Conservation (phyloP, 164 flowering plant species). For the Paratinospora sagittata region DNA sequence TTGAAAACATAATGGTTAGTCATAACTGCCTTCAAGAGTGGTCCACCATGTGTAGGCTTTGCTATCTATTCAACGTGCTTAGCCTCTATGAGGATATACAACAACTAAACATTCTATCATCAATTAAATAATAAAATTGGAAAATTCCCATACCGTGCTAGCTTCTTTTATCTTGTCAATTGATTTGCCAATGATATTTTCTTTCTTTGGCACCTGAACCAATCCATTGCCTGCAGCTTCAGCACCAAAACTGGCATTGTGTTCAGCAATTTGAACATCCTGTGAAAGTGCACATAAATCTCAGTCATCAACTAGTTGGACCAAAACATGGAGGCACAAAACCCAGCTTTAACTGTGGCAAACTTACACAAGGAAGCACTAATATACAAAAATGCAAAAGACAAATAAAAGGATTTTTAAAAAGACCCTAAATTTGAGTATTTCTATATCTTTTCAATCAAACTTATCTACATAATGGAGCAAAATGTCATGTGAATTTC, state of each 20-base stretch:
- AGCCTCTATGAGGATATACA: too few relatives aligned
- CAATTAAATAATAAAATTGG: not conserved
- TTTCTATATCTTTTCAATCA: too few relatives aligned
- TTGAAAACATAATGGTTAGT: too few relatives aligned
- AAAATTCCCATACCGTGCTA: slow-evolving; percentile 53
- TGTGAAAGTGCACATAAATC: slow-evolving; percentile 15
- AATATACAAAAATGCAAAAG: not conserved
- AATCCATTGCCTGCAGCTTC: slow-evolving; percentile 25
- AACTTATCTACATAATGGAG: too few relatives aligned
- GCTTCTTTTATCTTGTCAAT: slow-evolving; percentile 73
- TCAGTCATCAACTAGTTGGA: not conserved
- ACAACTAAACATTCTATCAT: too few relatives aligned
- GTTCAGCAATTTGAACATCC: slow-evolving; percentile 34
- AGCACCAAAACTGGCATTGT: slow-evolving; percentile 15
- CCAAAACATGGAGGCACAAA: not conserved
- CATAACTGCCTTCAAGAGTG: too few relatives aligned
- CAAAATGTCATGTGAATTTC: too few relatives aligned
- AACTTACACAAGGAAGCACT: not conserved
- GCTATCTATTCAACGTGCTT: too few relatives aligned
- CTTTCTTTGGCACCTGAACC: slow-evolving; percentile 53
- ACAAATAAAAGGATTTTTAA: not conserved
- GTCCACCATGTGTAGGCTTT: too few relatives aligned
- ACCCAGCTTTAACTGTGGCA: not conserved
- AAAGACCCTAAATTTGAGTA: too few relatives aligned
- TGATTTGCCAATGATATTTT: slow-evolving; percentile 59